Evolutionary conservation across 1,139 yeast genomes (phyloP).

Genomic region (Kluyveromyces sp.): DNA sequence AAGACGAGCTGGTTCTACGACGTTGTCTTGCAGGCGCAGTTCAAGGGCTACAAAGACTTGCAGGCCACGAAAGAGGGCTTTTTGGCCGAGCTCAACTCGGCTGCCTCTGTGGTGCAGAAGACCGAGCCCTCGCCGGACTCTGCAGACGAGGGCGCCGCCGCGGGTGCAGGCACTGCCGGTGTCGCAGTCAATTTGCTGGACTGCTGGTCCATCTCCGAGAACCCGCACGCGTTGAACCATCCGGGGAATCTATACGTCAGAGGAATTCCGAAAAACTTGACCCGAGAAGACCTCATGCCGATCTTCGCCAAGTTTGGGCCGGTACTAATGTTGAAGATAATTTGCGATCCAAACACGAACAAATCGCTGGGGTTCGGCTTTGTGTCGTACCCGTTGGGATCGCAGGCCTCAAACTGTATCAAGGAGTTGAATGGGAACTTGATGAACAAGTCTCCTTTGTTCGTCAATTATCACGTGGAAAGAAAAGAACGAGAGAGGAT

Average conservation of each 20-base stretch:
- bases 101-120: not conserved
- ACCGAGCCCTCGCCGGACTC: not conserved
- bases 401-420: constrained; percentile 41
- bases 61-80: constrained; percentile 11
- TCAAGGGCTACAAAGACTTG: constrained; percentile 17
- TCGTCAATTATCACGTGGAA: constrained; percentile 46
- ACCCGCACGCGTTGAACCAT: constrained; percentile 44
- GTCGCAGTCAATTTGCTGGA: constrained; percentile 7
- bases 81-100: constrained; percentile 8
- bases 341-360: constrained; percentile 36
- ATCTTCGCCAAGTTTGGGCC: constrained; percentile 40
- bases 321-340: constrained; percentile 39
- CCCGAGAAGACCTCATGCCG: constrained; percentile 34
- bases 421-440: constrained; percentile 36
- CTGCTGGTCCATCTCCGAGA: constrained; percentile 27
- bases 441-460: constrained; percentile 36
- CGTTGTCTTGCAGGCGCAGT: constrained; percentile 26
- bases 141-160: not conserved
- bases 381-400: constrained; percentile 38
- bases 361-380: constrained; percentile 44
- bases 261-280: constrained; percentile 39
- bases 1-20: constrained; percentile 20
- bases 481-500: constrained; percentile 42
- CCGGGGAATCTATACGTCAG: constrained; percentile 62
- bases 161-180: not conserved